phyloP scores from a whole-genome alignment of 108 stramenopile genomes.

The Schizochytrium sp. region DNA sequence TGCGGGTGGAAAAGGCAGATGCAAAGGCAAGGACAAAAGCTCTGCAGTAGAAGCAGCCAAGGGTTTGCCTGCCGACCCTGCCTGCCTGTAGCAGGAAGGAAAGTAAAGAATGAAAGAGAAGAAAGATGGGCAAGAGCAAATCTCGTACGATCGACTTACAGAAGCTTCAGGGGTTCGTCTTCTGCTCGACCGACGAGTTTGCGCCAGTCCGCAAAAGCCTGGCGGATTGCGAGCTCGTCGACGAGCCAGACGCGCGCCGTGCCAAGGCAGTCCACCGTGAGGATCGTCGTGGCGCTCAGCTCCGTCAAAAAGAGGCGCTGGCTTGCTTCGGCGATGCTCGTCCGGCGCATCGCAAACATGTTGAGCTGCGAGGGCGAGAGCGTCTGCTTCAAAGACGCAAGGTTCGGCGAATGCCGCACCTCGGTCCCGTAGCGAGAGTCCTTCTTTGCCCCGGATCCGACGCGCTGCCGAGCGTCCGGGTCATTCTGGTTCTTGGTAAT shows the following conservation, averaged over 20 bases:
- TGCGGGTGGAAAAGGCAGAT: no score
- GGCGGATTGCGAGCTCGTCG: constrained; percentile 11
- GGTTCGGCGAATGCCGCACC: constrained; percentile 11
- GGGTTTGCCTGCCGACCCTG: no score
- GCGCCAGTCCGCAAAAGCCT: constrained; percentile 5
- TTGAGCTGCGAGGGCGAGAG: constrained; percentile 16
- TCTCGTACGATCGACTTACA: neutral
- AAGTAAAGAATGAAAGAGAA: neutral
- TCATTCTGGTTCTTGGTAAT: neutral
- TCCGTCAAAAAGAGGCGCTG: neutral
- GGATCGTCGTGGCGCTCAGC: neutral
- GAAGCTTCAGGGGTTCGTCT: neutral
- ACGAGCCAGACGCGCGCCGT: neutral
- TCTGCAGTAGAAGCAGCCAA: no score
- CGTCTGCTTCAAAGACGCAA: neutral
- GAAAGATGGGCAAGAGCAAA: neutral
- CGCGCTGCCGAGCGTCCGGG: neutral
- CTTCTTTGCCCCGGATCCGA: neutral
- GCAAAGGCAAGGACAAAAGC: no score
- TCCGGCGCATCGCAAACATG: constrained; percentile 20
- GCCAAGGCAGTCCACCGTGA: constrained; percentile 3
- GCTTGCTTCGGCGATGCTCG: neutral
- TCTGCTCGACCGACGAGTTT: constrained; percentile 15
- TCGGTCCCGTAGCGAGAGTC: neutral
- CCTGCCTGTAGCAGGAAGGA: neutral